Evolutionary conservation across 2,329 filamentous ascomycete species (phyloP), one percentile per base, ranked within the genome.

Genomic region (Orbilia brochopaga): DNA sequence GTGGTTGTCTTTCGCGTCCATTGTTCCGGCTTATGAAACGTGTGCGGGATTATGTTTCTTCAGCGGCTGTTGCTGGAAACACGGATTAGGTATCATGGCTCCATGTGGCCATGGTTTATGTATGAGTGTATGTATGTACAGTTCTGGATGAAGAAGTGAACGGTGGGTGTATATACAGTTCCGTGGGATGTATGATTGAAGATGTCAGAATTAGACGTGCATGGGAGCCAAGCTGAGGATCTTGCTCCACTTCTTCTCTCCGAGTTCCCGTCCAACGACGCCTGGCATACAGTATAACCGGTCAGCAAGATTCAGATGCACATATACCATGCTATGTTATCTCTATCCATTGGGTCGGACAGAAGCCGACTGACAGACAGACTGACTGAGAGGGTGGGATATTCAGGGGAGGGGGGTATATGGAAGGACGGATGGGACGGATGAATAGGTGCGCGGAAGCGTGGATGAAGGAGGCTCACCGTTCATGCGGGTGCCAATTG

Each of bases 221-320:
- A 90, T 87, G 52, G 94, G 93, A 61, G 94, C 94, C 85, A 99
- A 86, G 76, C 91, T 96, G 79, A 99, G 81, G 77, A 99, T 97
- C 86, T 97, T 99, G 77, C 92, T 96, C 94, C 94, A 99, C 82
- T 96, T 89, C 84, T 90, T 94, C 79, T 90, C 87, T 79, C 90
- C 88, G 80, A 99, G 81, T 83, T 99, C 94, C 30, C 88, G 85
- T 69, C 92, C 94, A 50, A 99, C 94, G 50, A 97, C 87, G 75
- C 92, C 86, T 86, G 78, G 32, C 13, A 77, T 74, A 75, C 75
- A 51, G 63, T 4, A 23, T 32, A 15, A 77, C 60, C 78, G 76
- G 44, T 48, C 17, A 48, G 44, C 44, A 4, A 21, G 44, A 5
- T 42, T 4, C 6, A 7, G 32, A 37, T 37, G 32, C 6, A 7